phyloP scores from a whole-genome alignment of 202 grass and related monocot species.

The Schoenoplectus triqueter region DNA sequence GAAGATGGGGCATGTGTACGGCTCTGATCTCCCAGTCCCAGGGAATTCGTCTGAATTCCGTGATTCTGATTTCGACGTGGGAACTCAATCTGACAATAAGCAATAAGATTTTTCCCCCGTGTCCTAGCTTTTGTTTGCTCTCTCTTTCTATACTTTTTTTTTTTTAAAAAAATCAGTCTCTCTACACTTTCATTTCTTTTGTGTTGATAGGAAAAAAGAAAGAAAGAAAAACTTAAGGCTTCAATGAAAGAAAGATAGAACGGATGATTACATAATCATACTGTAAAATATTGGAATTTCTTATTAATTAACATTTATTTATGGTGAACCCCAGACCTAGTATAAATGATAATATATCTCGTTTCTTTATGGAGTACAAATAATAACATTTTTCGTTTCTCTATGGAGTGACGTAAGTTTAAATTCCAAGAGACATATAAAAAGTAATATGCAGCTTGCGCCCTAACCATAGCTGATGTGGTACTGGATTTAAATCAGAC shows the following conservation, averaged over 20 bases:
- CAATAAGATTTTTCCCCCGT: not conserved
- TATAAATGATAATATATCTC: too few species aligned
- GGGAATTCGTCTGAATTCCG: slow-evolving; percentile 56
- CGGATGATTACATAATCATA: not conserved
- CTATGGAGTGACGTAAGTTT: too few species aligned
- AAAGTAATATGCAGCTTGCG: not conserved
- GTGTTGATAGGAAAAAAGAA: not conserved
- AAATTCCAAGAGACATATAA: too few species aligned
- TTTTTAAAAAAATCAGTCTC: not conserved
- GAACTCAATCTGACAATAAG: slow-evolving; percentile 29
- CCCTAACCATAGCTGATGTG: not conserved
- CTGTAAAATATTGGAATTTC: slow-evolving; percentile 8
- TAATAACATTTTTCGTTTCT: too few species aligned
- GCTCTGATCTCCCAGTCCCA: slow-evolving; percentile 81
- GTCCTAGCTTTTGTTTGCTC: not conserved
- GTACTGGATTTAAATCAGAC: not conserved
- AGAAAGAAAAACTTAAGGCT: not conserved
- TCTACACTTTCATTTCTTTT: slow-evolving; percentile 24
- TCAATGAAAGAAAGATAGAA: slow-evolving; percentile 3
- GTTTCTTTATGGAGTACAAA: too few species aligned
- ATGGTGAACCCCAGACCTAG: too few species aligned
- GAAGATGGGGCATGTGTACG: slow-evolving; percentile 93
- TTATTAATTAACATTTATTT: not conserved
- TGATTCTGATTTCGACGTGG: slow-evolving; percentile 31
- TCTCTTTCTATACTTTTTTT: not conserved